Conservation (phyloP, 768 basidiomycete genomes). For the Phallus indusiatus region DNA sequence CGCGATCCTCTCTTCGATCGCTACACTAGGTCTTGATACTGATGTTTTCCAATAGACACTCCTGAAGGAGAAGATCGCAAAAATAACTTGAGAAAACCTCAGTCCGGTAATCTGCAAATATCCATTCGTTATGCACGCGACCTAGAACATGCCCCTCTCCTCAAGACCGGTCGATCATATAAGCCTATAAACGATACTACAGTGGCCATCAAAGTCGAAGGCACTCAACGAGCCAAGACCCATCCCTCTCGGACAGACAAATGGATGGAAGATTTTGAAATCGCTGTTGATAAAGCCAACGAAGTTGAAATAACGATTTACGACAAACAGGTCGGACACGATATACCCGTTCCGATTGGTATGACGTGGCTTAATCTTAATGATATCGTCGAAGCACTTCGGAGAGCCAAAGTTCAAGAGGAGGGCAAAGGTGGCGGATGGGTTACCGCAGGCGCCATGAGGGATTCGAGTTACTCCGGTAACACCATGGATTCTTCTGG, state of each 20-base stretch:
- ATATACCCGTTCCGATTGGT: constrained; percentile 81
- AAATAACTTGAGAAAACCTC: constrained; percentile 86
- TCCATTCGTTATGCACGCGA: constrained; percentile 87
- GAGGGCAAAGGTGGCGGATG: constrained; percentile 76
- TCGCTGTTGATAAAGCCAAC: constrained; percentile 94
- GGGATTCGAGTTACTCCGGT: constrained; percentile 43
- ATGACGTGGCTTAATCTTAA: constrained; percentile 90
- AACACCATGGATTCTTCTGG: constrained; percentile 31
- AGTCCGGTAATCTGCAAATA: constrained; percentile 87
- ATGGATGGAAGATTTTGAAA: constrained; percentile 98
- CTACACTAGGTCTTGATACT: neutral
- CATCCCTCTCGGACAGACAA: constrained; percentile 91
- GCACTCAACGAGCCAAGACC: constrained; percentile 83
- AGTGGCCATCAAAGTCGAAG: constrained; percentile 94
- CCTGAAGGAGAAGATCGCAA: constrained; percentile 77
- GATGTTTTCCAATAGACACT: constrained; percentile 23
- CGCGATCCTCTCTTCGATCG: constrained; percentile 7
- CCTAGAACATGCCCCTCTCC: constrained; percentile 85
- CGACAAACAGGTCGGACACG: constrained; percentile 79
- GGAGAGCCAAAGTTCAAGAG: constrained; percentile 89
- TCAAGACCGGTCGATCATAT: constrained; percentile 50
- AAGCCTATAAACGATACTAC: constrained; percentile 77
- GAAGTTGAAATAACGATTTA: constrained; percentile 96
- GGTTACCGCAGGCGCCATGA: constrained; percentile 91
- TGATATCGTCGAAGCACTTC: constrained; percentile 87